A percentile compares a stretch with the other conserved stretches of the same genome.
These are phyloP conservation scores for Aspergillus sp. DNA, from an alignment of 2,329 filamentous ascomycete species.

Conservation along the genomic window DNA sequence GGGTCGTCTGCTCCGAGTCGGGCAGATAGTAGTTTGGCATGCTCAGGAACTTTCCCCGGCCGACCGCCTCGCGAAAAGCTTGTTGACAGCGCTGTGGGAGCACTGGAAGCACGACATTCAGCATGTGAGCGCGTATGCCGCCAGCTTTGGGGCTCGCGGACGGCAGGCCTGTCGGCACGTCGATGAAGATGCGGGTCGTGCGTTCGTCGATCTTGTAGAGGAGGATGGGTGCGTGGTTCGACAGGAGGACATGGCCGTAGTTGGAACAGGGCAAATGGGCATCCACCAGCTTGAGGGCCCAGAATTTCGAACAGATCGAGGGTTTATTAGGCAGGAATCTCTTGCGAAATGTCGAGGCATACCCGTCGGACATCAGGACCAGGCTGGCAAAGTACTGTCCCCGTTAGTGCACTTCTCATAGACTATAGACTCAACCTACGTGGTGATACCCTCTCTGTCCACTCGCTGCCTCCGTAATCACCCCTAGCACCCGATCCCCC, in stretches of 20 bases:
- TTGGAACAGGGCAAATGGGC: not conserved
- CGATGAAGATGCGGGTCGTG: conserved; percentile 85
- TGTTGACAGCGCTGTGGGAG: conserved; percentile 50
- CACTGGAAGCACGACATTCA: not conserved
- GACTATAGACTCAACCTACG: not conserved
- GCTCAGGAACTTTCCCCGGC: conserved; percentile 72
- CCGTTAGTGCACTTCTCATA: not conserved
- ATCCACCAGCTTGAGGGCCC: not conserved
- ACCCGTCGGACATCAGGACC: not conserved
- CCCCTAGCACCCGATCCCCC: not conserved
- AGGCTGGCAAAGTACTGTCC: not conserved
- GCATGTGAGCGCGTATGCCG: not conserved
- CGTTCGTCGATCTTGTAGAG: conserved; percentile 94
- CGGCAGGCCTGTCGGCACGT: conserved; percentile 74
- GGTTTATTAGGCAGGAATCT: not conserved
- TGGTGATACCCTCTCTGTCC: not conserved
- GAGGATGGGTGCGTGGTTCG: conserved; percentile 63
- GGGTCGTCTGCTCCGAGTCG: conserved; percentile 66
- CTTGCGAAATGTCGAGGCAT: not conserved
- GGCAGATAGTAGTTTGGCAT: conserved; percentile 97
- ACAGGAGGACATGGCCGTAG: not conserved
- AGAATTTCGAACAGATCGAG: not conserved
- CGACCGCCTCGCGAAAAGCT: conserved; percentile 73
- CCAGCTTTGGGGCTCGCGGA: conserved; percentile 52
- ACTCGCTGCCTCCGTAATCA: not conserved